phyloP scores from a whole-genome alignment of 2,329 filamentous ascomycete species.

The Ophiostoma pallidulum region DNA sequence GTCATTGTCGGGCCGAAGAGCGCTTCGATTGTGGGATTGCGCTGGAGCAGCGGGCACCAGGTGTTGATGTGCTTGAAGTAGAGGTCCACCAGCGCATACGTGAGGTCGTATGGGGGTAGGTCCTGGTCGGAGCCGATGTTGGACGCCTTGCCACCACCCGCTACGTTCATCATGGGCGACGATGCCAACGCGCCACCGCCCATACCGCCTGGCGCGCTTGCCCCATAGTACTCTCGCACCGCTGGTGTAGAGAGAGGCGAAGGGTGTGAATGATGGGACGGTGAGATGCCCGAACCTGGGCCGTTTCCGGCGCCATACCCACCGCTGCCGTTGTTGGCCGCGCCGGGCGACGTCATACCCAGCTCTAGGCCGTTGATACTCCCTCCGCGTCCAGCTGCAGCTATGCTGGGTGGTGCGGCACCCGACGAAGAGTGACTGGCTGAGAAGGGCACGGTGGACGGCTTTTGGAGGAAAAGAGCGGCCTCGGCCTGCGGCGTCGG shows the following conservation, averaged over 20 bases:
- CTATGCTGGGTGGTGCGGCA: not conserved
- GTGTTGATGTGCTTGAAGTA: slow-evolving; percentile 76
- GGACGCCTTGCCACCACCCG: slow-evolving; percentile 31
- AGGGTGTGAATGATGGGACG: slow-evolving; percentile 24
- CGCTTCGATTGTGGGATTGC: slow-evolving; percentile 69
- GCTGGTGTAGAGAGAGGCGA: slow-evolving; percentile 30
- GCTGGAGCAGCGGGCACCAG: slow-evolving; percentile 85
- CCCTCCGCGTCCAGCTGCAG: slow-evolving; percentile 17
- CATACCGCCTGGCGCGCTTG: slow-evolving; percentile 18
- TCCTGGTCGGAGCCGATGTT: slow-evolving; percentile 50
- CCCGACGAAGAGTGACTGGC: not conserved
- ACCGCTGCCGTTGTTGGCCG: not conserved
- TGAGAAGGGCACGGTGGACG: slow-evolving; percentile 27
- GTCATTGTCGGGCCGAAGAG: slow-evolving; percentile 69
- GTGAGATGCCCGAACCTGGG: slow-evolving; percentile 31
- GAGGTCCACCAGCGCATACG: slow-evolving; percentile 63
- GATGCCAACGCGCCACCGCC: slow-evolving; percentile 7
- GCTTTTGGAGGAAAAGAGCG: slow-evolving; percentile 53
- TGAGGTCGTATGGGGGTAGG: slow-evolving; percentile 63
- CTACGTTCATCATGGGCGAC: slow-evolving; percentile 41
- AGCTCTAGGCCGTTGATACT: slow-evolving; percentile 43
- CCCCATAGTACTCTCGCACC: slow-evolving; percentile 42
- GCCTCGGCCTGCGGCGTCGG: slow-evolving; percentile 48
- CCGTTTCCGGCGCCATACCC: slow-evolving; percentile 7
- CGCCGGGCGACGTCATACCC: slow-evolving; percentile 35